Conservation (phyloP, 805 yeast genomes). For the Starmerella apicola region DNA sequence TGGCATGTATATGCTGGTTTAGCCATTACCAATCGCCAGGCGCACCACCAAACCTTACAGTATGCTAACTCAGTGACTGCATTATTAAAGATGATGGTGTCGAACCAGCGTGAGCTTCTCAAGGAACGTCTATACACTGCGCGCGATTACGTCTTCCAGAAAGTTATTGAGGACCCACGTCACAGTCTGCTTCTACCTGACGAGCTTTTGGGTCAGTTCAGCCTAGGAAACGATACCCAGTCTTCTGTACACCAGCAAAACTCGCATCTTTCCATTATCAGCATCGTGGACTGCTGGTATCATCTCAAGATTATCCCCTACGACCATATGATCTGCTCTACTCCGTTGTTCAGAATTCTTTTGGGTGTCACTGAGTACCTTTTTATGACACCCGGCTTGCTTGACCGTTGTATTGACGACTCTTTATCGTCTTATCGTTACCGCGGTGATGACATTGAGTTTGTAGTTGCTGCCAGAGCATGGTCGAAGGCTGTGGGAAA, state of each 20-base stretch:
- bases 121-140: conserved; percentile 50
- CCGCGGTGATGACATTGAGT: conserved; percentile 82
- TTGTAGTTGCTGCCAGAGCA: conserved; percentile 74
- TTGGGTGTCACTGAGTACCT: conserved; percentile 88
- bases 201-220: conserved; percentile 69
- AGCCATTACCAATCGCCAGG: conserved; percentile 90
- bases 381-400: conserved; percentile 67
- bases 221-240: conserved; percentile 54
- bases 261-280: conserved; percentile 77
- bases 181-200: conserved; percentile 58
- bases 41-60: conserved; percentile 81
- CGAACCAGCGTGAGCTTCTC: conserved; percentile 48
- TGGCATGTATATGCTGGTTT: conserved; percentile 98
- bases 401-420: conserved; percentile 70
- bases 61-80: conserved; percentile 78
- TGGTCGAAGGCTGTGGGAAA: conserved; percentile 76
- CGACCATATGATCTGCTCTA: conserved; percentile 92
- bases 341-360: conserved; percentile 84
- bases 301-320: conserved; percentile 78
- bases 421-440: conserved; percentile 55
- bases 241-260: conserved; percentile 48
- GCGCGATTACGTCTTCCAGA: conserved; percentile 63
- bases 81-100: conserved; percentile 70
- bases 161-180: conserved; percentile 34
- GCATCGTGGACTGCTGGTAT: conserved; percentile 91